Percentiles rank a stretch among this genome's conserved stretches.
These are phyloP conservation scores for Eucalyptus viminalis DNA, from an alignment of 345 rosid genomes.

Conservation along the genomic window DNA sequence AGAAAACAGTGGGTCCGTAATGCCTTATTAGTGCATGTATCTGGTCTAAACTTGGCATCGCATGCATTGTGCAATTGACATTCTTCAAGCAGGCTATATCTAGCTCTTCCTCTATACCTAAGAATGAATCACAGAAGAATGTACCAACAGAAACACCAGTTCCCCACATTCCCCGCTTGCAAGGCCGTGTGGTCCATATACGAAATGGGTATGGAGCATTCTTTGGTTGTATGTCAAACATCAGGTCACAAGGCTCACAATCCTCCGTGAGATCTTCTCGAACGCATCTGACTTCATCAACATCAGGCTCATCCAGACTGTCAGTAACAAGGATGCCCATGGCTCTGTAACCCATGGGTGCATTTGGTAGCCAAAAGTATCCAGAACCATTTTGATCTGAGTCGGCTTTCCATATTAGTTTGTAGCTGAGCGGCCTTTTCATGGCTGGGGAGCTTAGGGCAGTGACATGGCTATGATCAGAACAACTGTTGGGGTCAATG, in stretches of 20 bases:
- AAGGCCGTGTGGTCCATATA: conserved; percentile 60
- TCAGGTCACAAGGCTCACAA: conserved; percentile 48
- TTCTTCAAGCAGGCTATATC: conserved; percentile 76
- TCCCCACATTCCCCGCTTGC: conserved; percentile 59
- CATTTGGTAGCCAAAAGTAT: conserved; percentile 81
- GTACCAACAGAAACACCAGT: conserved; percentile 76
- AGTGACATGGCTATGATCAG: neutral
- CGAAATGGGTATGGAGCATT: conserved; percentile 20
- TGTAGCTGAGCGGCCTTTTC: conserved; percentile 43
- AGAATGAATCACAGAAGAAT: conserved; percentile 51
- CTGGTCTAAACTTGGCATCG: conserved; percentile 84
- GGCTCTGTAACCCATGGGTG: conserved; percentile 73
- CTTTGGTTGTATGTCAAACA: conserved; percentile 24
- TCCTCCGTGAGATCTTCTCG: conserved; percentile 73
- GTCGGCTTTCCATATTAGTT: conserved; percentile 39
- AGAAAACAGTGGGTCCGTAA: conserved; percentile 78
- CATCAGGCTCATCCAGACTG: conserved; percentile 31
- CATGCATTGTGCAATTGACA: conserved; percentile 31
- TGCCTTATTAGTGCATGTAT: conserved; percentile 54
- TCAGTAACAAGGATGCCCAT: conserved; percentile 67
- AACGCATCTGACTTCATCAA: conserved; percentile 61
- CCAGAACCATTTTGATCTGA: conserved; percentile 20
- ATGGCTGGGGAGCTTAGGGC: conserved; percentile 19
- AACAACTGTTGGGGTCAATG: neutral
- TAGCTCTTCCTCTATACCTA: conserved; percentile 14